Percentiles rank a stretch among this genome's conserved stretches.
Conservation (phyloP, 2,329 filamentous ascomycete genomes). For the Pseudogymnoascus destructans region DNA sequence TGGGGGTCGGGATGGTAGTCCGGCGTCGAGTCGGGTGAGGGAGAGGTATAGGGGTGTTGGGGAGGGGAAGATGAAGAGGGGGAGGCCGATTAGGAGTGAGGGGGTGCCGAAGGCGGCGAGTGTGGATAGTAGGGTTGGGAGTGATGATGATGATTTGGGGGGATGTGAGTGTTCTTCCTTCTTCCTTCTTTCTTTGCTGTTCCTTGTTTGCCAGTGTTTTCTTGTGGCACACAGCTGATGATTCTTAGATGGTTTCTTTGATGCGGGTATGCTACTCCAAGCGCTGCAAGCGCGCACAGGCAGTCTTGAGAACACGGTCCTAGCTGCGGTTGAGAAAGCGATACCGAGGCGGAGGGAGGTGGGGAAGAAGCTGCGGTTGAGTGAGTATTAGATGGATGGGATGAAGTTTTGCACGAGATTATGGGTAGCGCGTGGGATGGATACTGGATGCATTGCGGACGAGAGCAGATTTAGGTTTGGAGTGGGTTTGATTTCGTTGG, state of each 20-base stretch:
- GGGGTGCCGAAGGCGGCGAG: slow-evolving; percentile 29
- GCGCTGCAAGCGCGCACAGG: slow-evolving; percentile 63
- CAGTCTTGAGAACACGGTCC: slow-evolving; percentile 29
- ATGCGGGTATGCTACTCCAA: slow-evolving; percentile 86
- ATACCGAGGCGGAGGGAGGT: slow-evolving; percentile 51
- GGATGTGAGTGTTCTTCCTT: slow-evolving; percentile 64
- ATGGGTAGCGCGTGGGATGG: background rate
- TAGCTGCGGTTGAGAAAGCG: slow-evolving; percentile 30
- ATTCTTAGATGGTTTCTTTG: slow-evolving; percentile 79
- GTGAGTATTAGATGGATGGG: slow-evolving; percentile 42
- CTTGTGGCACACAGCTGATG: slow-evolving; percentile 14
- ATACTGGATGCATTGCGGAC: background rate
- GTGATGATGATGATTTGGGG: slow-evolving; percentile 80
- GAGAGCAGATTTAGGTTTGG: background rate
- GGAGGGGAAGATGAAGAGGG: slow-evolving; percentile 51
- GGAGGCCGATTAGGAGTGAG: slow-evolving; percentile 53
- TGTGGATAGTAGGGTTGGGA: slow-evolving; percentile 54
- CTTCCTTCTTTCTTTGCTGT: slow-evolving; percentile 11
- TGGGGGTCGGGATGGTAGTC: slow-evolving; percentile 37
- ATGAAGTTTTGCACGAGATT: background rate
- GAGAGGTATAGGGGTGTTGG: slow-evolving; percentile 29
- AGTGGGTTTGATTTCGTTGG: background rate
- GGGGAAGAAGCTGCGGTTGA: slow-evolving; percentile 59
- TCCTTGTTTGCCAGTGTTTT: background rate
- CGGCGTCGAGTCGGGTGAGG: slow-evolving; percentile 42